A percentile compares a stretch with the other conserved stretches of the same genome.
Evolutionary conservation across 345 rosid genomes (phyloP).

Genomic region (Fremontodendron californicum): DNA sequence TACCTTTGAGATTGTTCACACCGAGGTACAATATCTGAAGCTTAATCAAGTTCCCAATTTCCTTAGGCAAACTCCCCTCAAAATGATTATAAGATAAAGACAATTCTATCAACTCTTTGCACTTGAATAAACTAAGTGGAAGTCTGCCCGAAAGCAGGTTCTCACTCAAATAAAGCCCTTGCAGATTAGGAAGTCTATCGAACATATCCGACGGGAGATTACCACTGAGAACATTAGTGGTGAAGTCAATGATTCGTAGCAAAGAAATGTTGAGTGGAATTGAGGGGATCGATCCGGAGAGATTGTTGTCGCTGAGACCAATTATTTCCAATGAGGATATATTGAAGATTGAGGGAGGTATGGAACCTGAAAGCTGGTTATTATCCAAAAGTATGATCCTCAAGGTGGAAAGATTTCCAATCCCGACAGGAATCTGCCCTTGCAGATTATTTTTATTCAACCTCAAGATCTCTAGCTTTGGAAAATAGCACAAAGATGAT

Average conservation of each 20-base stretch:
- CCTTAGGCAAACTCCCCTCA: neutral
- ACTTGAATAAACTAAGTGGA: neutral
- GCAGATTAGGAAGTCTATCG: neutral
- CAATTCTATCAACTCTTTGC: neutral
- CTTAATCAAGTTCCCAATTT: neutral
- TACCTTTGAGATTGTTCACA: neutral
- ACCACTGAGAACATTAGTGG: neutral
- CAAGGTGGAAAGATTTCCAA: neutral
- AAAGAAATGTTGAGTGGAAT: neutral
- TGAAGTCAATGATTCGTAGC: neutral
- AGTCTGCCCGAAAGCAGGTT: neutral
- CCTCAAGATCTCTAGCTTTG: neutral
- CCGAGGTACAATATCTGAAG: neutral
- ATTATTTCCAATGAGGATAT: neutral
- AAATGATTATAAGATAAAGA: neutral
- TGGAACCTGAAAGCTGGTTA: constrained; percentile 19
- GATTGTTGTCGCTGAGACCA: neutral
- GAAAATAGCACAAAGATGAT: neutral
- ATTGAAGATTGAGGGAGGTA: constrained; percentile 14
- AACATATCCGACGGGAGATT: neutral
- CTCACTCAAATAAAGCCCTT: neutral
- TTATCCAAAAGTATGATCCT: neutral
- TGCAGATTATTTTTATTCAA: neutral
- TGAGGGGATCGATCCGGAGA: neutral
- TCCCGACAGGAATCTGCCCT: neutral